Base-by-base conservation (phyloP, 345 rosid genomes). In the Adansonia digitata region DNA sequence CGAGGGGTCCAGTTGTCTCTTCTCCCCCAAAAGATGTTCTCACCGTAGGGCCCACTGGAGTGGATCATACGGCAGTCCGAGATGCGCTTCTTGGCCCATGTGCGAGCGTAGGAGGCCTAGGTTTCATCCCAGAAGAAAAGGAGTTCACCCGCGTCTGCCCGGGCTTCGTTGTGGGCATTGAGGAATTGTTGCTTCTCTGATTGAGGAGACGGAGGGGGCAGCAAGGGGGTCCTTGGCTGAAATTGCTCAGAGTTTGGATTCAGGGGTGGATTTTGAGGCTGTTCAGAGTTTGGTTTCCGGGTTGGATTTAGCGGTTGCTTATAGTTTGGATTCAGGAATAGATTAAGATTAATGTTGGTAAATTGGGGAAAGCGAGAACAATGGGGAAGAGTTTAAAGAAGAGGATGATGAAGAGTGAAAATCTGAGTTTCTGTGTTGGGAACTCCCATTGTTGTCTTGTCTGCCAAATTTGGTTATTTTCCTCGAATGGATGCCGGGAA, bases 21-120 rank as follows among this genome's bases (percentile, higher is more conserved):
- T 0, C n/a, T 42, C 2, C 82, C 84, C 88, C 88, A 82, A 20
- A 90, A 85, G 52, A 90, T 52, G 82, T 86, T 88, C 78, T 90
- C 94, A 0, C 94, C 94, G 1, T 56, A 86, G 0, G 86, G 88
- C 11, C 84, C 85, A 2, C 72, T 56, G 1, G 85, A 85, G 70
- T 88, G 94, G 39, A 75, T 0, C 56, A 88, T 56, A 43, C 39
- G 49, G 81, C 90, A 90, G 62, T 88, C 89, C 0, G 22, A 11
- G 7, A 29, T 40, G 22, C 85, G 84, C 53, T 67, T n/a, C 2
- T 45, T 55, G 2, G 88, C 90, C 86, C 85, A 85, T 10, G 67
- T 31, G 2, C 84, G 78, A 3, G 89, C 83, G 52, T 79, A 85
- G 20, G 72, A 73, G 2, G 85, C 88, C 78, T 86, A 18, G 1